Evolutionary conservation across 768 basidiomycete genomes (phyloP).

Genomic region (Boletellus sp.): DNA sequence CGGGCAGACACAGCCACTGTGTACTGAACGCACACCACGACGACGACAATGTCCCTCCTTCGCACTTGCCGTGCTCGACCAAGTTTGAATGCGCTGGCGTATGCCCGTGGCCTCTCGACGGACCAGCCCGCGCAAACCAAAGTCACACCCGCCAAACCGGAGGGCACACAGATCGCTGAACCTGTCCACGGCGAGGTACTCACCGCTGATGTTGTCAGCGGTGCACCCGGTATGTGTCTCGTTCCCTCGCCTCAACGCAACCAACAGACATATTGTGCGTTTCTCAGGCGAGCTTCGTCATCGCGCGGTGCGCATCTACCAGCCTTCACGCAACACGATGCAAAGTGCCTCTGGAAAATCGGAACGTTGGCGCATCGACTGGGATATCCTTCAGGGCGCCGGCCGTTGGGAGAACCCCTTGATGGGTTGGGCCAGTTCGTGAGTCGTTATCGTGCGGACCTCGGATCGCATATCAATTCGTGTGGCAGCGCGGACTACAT

Average conservation of each 20-base stretch:
- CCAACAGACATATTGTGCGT: background rate
- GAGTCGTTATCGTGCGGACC: slow-evolving; percentile 32
- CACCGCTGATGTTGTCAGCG: slow-evolving; percentile 80
- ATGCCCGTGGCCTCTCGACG: slow-evolving; percentile 19
- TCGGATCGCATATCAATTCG: slow-evolving; percentile 1
- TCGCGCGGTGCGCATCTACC: slow-evolving; percentile 87
- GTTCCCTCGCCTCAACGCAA: background rate
- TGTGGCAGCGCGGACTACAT: slow-evolving; percentile 82
- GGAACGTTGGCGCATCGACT: slow-evolving; percentile 92
- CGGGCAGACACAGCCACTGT: slow-evolving; percentile 22
- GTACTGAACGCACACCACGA: background rate
- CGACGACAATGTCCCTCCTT: slow-evolving; percentile 57
- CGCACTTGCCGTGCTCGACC: slow-evolving; percentile 39
- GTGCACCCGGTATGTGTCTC: slow-evolving; percentile 67
- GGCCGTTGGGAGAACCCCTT: slow-evolving; percentile 97
- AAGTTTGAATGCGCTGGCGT: slow-evolving; percentile 11
- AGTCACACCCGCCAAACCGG: slow-evolving; percentile 18
- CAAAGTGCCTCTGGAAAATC: slow-evolving; percentile 87
- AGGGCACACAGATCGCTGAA: slow-evolving; percentile 38
- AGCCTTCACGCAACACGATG: slow-evolving; percentile 92
- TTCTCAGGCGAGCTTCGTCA: slow-evolving; percentile 76
- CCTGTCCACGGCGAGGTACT: slow-evolving; percentile 56
- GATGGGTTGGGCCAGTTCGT: slow-evolving; percentile 98
- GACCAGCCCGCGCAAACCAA: slow-evolving; percentile 21
- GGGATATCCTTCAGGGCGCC: slow-evolving; percentile 82